Percentiles rank a stretch among this genome's conserved stretches.
Evolutionary conservation across 768 basidiomycete species (phyloP).

Genomic region (Leccinum arenicola): DNA sequence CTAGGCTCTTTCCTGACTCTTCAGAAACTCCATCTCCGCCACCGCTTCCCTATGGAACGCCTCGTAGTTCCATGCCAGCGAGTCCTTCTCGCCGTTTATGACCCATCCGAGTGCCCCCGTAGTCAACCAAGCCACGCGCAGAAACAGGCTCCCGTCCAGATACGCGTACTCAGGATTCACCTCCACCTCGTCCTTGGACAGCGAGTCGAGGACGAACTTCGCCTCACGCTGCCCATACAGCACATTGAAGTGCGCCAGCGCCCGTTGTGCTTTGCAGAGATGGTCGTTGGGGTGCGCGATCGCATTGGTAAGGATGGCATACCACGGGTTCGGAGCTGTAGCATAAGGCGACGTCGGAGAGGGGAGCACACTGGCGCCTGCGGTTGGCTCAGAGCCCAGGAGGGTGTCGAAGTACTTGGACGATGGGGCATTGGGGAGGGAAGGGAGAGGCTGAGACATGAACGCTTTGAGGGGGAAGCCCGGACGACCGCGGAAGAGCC

Average conservation of each 20-base stretch:
- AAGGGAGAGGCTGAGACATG: conserved; percentile 33
- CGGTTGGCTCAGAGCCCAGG: conserved; percentile 18
- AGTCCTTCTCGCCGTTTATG: conserved; percentile 35
- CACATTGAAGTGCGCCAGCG: conserved; percentile 44
- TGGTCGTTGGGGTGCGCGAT: conserved; percentile 61
- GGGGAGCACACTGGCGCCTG: conserved; percentile 28
- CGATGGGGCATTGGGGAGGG: conserved; percentile 14
- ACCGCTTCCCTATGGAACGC: conserved; percentile 27
- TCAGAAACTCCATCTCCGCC: conserved; percentile 24
- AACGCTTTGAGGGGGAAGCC: conserved; percentile 49
- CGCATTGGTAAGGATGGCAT: conserved; percentile 49
- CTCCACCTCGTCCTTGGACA: conserved; percentile 23
- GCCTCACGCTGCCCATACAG: conserved; percentile 42
- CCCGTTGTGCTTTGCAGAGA: conserved; percentile 46
- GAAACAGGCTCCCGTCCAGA: conserved; percentile 63
- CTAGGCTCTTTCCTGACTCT: conserved; percentile 17
- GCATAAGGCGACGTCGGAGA: conserved; percentile 34
- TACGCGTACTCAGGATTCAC: conserved; percentile 46
- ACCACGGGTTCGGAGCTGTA: conserved; percentile 55
- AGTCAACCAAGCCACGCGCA: conserved; percentile 54
- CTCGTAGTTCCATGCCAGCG: conserved; percentile 28
- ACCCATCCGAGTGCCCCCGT: conserved; percentile 41
- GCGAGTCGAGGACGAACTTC: conserved; percentile 31
- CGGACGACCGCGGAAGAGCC: conserved; percentile 55
- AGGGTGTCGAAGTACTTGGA: conserved; percentile 25